Evolutionary conservation across 129 eudicot species (phyloP).

Genomic region (Chrysanthemum lavandulifolium): DNA sequence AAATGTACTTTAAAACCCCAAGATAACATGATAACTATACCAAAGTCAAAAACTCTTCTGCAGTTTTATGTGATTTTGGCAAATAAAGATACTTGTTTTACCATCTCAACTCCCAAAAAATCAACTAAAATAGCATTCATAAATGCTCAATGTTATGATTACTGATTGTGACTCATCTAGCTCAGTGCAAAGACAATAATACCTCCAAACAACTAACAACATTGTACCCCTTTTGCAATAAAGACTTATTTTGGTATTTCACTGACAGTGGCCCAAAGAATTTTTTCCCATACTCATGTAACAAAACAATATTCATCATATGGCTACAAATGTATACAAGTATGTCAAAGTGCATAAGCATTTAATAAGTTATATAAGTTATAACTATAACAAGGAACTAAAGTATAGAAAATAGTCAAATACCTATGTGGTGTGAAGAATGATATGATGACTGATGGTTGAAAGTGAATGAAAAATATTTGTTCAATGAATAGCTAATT

Average conservation of each 20-base stretch:
- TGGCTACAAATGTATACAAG: background rate
- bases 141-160: background rate
- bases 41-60: background rate
- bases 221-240: slow-evolving; percentile 1
- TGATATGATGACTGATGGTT: background rate
- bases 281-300: background rate
- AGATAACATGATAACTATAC: background rate
- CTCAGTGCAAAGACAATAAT: slow-evolving; percentile 8
- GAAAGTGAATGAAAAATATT: slow-evolving; percentile 6
- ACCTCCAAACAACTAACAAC: slow-evolving; percentile 6
- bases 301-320: background rate
- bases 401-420: background rate
- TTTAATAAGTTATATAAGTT: too few species aligned
- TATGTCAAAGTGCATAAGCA: too few species aligned
- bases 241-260: background rate
- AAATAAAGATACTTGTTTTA: background rate
- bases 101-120: slow-evolving; percentile 3
- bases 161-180: background rate
- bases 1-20: slow-evolving; percentile 6
- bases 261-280: background rate
- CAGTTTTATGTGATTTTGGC: background rate
- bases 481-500: background rate
- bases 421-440: too few species aligned
- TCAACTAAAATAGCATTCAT: background rate
- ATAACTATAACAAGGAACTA: too few species aligned